phyloP scores from a whole-genome alignment of 768 basidiomycete genomes.

The Gloeopeniophorella convolvens region DNA sequence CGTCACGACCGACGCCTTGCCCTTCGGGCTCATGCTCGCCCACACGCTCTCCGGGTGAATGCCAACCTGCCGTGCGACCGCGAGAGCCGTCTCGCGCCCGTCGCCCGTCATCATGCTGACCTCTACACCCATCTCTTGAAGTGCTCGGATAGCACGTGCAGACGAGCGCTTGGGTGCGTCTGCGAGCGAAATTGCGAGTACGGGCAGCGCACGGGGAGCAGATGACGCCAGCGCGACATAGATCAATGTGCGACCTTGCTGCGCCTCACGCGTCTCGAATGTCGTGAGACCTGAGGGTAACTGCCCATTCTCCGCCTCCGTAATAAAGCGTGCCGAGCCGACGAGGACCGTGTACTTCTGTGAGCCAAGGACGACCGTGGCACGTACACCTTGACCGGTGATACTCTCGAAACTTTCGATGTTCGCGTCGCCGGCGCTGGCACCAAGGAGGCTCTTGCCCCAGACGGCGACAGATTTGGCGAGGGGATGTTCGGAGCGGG shows the following conservation, averaged over 20 bases:
- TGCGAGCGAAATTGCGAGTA: constrained; percentile 78
- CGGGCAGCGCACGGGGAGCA: constrained; percentile 45
- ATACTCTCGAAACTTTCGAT: constrained; percentile 79
- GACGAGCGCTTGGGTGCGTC: constrained; percentile 87
- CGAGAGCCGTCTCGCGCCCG: constrained; percentile 73
- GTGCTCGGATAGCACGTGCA: constrained; percentile 68
- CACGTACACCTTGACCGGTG: constrained; percentile 84
- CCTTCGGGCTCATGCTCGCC: constrained; percentile 92
- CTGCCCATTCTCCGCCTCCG: constrained; percentile 41
- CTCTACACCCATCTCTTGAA: constrained; percentile 85
- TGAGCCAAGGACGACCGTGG: constrained; percentile 49
- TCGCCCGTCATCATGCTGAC: constrained; percentile 96
- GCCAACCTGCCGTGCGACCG: constrained; percentile 87
- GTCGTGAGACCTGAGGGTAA: constrained; percentile 53
- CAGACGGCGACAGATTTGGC: constrained; percentile 88
- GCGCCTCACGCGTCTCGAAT: constrained; percentile 69
- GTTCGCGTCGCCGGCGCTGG: constrained; percentile 41
- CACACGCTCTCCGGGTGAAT: constrained; percentile 78
- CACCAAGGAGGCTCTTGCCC: constrained; percentile 57
- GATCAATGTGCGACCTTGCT: constrained; percentile 76
- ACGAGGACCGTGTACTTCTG: constrained; percentile 51
- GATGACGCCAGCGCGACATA: constrained; percentile 62
- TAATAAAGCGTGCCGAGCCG: constrained; percentile 71
- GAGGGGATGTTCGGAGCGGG: constrained; percentile 91
- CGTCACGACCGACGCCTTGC: constrained; percentile 80